Base-by-base conservation (phyloP, 495 filamentous ascomycete species). In the Penicillium turbatum region DNA sequence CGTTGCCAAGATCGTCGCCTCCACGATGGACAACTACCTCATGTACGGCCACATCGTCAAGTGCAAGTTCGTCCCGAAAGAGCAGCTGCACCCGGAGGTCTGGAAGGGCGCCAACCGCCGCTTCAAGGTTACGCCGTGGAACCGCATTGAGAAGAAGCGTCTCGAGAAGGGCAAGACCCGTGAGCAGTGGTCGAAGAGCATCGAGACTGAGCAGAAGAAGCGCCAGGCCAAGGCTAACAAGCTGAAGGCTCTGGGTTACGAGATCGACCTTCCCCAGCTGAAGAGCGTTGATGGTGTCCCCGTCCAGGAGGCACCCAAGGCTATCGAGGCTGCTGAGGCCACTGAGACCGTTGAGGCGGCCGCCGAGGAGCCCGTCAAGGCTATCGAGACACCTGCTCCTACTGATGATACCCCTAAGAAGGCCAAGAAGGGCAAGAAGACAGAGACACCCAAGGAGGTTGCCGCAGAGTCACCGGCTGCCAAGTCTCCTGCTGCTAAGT, bases 1-100 rank as follows among this genome's bases (percentile, higher is more conserved):
- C 26, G 92, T 95, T 26, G 92, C 92, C 50, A 82, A 88, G 63
- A 89, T 97, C 57, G 93, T 92, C 42, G 86, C 88, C 13, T 85
- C 86, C 59, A 96, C 93, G 2, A 98, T 97, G 95, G 81, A 97
- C 73, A 96, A 93, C 73, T 98, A 98, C 67, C 85, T 97, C 13
- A 80, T 98, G 63, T 97, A 93, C 69, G 87, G 88, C 9, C 92
- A 95, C 65, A 86, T 97, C 57, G 74, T 98, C 54, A 89, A 92
- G 65, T 91, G 89, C 71, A 88, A 89, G 68, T 71, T 81, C 29
- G 81, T 97, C 7, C 82, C 89, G 2, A 65, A 78, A 17, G 88
- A 86, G 54, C 85, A 93, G 61, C 75, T 96, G 32, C 88, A 93
- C 67, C 81, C 83, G 24, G 75, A 87, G 42, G 69, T 97, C 51